Base-by-base conservation (phyloP, 331 rosid species). In the Rhamnella rubrinervis region DNA sequence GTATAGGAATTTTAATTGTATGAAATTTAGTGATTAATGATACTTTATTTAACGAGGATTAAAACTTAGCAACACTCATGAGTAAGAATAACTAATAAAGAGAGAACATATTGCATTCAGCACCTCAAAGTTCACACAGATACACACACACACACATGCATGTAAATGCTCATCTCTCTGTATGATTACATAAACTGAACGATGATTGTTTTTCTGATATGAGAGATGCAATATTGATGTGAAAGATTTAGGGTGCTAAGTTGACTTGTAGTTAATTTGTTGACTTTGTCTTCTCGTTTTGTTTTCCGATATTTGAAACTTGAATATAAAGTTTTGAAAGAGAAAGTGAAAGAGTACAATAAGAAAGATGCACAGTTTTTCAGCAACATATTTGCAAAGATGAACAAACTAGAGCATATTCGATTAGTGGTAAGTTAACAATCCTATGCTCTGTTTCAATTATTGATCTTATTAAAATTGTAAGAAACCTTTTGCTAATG, bases 361-460 rank as follows among this genome's bases (percentile, higher is more conserved):
- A 77, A 77, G 76, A 80, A 51, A 41, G 82, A 80, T 11, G 85
- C 82, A 0, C 75, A 67, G 58, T 77, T 80, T 11, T 83, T 55
- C 39, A 63, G 86, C 67, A 71, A 62, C 17, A 82, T 82, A 51
- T 82, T 82, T 59, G 70, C 81, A 6, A 82, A 78, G 68, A 84
- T 92, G 93, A 85, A 71, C 71, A 89, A 81, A 50, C 2, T 80
- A 21, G 89, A 86, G 58, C 86, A 79, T 63, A 66, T 51, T 1
- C 77, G 61, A 55, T 46, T 76, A 44, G 65, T 61, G 11, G 75
- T 81, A 59, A 84, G 76, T 71, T 46, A 2, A 25, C 55, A 66
- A 0, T 56, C 20, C 49, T 39, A 28, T 28, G 35, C 3, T 0
- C 21, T 23, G 51, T 8, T 11, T 37, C 2, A 31, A 35, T 12